Conservation (phyloP, 208 protist species). For the Trichomonas gallinae region DNA sequence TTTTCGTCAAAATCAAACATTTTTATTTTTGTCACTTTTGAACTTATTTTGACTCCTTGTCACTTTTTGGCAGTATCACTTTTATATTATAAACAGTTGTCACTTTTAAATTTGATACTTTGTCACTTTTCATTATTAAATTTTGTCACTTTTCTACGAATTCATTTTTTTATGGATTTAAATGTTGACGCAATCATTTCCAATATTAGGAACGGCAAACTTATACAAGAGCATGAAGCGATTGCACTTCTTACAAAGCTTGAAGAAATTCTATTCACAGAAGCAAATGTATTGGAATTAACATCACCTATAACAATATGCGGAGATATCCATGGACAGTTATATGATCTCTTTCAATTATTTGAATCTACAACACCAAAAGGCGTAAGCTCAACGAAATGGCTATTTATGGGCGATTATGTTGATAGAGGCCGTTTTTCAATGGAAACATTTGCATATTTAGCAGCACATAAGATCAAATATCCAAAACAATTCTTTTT, state of each 20-base stretch:
- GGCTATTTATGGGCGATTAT: slow-evolving; percentile 44
- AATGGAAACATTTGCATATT: slow-evolving; percentile 33
- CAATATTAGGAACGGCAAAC: neutral
- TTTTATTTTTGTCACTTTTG: no score
- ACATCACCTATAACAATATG: slow-evolving; percentile 35
- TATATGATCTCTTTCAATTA: slow-evolving; percentile 37
- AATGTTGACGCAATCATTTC: neutral
- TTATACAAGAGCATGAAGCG: neutral
- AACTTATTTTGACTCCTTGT: no score
- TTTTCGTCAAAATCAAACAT: no score
- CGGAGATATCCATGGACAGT: slow-evolving; percentile 43
- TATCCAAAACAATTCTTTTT: slow-evolving; percentile 37
- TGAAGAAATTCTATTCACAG: neutral
- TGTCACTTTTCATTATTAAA: no score
- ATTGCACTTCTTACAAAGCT: neutral
- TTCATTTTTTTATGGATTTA: neutral
- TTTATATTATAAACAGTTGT: no score
- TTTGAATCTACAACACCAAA: slow-evolving; percentile 29
- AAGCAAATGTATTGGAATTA: slow-evolving; percentile 34
- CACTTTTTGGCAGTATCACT: no score
- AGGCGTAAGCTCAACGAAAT: neutral
- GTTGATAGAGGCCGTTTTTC: slow-evolving; percentile 40
- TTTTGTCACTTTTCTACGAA: no score
- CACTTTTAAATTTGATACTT: no score
- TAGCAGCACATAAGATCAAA: slow-evolving; percentile 29